Percentiles rank a stretch among this genome's conserved stretches.
Conservation (phyloP, 768 basidiomycete genomes). For the Pholiota conissans region DNA sequence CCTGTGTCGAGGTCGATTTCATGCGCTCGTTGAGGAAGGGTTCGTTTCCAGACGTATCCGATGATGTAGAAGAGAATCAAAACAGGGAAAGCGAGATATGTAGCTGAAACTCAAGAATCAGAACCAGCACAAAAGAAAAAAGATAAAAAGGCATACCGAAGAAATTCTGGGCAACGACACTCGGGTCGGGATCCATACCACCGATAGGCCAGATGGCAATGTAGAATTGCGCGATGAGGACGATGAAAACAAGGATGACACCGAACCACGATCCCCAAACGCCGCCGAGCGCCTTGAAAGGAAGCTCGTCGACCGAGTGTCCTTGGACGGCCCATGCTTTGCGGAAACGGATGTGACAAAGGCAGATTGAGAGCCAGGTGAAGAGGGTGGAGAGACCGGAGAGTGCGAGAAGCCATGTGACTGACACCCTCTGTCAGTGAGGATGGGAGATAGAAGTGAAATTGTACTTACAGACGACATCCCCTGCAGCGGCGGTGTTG, state of each 20-base stretch:
- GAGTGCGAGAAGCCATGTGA: slow-evolving; percentile 43
- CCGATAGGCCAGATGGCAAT: slow-evolving; percentile 43
- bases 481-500: slow-evolving; percentile 36
- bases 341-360: slow-evolving; percentile 51
- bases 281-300: slow-evolving; percentile 43
- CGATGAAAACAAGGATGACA: slow-evolving; percentile 37
- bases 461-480: slow-evolving; percentile 38
- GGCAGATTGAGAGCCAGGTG: slow-evolving; percentile 44
- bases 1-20: slow-evolving; percentile 47
- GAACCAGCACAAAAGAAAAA: not conserved
- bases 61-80: slow-evolving; percentile 38
- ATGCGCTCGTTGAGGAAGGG: slow-evolving; percentile 32
- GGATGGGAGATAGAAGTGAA: not conserved
- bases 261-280: slow-evolving; percentile 48
- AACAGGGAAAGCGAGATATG: slow-evolving; percentile 41
- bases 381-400: slow-evolving; percentile 49
- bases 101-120: slow-evolving; percentile 17
- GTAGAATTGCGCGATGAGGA: slow-evolving; percentile 47
- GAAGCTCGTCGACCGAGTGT: slow-evolving; percentile 44
- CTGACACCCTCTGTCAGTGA: too few relatives aligned
- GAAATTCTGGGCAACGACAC: slow-evolving; percentile 33
- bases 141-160: slow-evolving; percentile 36
- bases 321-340: slow-evolving; percentile 43
- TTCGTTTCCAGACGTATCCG: slow-evolving; percentile 42
- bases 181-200: slow-evolving; percentile 28